phyloP scores from a whole-genome alignment of 169 alveolate genomes.

The Cryptosporidium parvum region DNA sequence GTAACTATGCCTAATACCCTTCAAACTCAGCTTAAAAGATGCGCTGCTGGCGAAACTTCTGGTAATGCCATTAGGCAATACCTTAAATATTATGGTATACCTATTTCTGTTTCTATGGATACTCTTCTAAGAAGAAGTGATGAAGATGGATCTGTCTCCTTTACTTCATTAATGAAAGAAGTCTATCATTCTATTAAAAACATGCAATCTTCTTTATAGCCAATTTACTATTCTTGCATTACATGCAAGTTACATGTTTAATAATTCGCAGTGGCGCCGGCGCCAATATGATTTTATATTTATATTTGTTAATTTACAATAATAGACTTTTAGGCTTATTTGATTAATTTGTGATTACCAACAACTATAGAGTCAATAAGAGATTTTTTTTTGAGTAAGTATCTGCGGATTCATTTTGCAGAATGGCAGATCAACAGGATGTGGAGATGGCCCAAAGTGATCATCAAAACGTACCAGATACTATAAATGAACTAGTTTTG shows the following conservation, averaged over 20 bases:
- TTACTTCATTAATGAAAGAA: conserved; percentile 69
- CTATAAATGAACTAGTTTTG: background rate
- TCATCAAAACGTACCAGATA: background rate
- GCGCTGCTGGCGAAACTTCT: conserved; percentile 63
- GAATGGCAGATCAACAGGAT: background rate
- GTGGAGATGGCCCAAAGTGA: background rate
- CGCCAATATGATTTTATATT: background rate
- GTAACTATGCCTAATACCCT: conserved; percentile 46
- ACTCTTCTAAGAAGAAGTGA: conserved; percentile 62
- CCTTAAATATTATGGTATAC: conserved; percentile 47
- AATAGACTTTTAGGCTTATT: background rate
- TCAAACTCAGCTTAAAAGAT: conserved; percentile 44
- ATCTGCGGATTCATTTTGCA: background rate
- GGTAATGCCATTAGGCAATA: conserved; percentile 43
- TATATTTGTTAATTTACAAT: background rate
- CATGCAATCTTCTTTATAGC: conserved; percentile 18
- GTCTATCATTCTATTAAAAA: conserved; percentile 49
- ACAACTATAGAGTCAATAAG: background rate
- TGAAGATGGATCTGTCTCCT: conserved; percentile 71
- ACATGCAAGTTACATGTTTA: background rate
- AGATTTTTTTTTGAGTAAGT: background rate
- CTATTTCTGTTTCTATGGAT: conserved; percentile 40
- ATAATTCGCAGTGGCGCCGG: background rate
- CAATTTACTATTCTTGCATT: background rate
- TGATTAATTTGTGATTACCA: background rate